phyloP scores from a whole-genome alignment of 257 asterid species.

The Penstemon newberryi region DNA sequence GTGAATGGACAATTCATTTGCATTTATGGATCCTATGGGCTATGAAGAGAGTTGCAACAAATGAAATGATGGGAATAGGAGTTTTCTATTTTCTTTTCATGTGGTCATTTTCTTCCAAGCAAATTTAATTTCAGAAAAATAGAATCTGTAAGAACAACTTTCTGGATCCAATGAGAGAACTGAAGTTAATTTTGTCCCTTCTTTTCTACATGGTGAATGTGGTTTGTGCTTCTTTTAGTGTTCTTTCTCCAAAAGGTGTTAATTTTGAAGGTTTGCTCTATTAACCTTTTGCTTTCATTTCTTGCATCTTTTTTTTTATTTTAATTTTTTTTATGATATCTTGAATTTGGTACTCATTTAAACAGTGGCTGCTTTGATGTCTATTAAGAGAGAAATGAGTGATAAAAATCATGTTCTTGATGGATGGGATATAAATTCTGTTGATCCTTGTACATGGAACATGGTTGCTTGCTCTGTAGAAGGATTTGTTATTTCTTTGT shows the following conservation, averaged over 20 bases:
- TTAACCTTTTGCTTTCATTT: slow-evolving; percentile 5
- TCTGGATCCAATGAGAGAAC: slow-evolving; percentile 47
- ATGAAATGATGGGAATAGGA: slow-evolving; percentile 15
- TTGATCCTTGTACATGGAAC: slow-evolving; percentile 98
- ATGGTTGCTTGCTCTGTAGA: slow-evolving; percentile 85
- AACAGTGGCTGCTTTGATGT: slow-evolving; percentile 91
- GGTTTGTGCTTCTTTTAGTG: slow-evolving; percentile 47
- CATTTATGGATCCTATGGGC: slow-evolving; percentile 19
- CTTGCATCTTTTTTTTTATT: not conserved
- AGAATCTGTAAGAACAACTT: slow-evolving; percentile 15
- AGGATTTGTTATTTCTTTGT: slow-evolving; percentile 86
- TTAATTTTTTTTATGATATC: not conserved
- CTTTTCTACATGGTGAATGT: slow-evolving; percentile 32
- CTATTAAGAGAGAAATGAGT: slow-evolving; percentile 68
- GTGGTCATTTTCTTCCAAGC: slow-evolving; percentile 18
- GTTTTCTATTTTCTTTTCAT: slow-evolving; percentile 4
- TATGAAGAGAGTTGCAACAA: slow-evolving; percentile 24
- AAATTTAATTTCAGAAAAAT: not conserved
- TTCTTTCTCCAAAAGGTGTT: slow-evolving; percentile 95
- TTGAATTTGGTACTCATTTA: slow-evolving; percentile 23
- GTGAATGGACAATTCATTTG: slow-evolving; percentile 16
- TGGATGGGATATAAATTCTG: slow-evolving; percentile 97
- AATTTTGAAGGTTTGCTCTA: slow-evolving; percentile 76
- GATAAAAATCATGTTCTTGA: slow-evolving; percentile 67
- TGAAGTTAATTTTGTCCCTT: slow-evolving; percentile 39